Conservation (phyloP, 1,284 basidiomycete species). For the Cutaneotrichosporon sp. region DNA sequence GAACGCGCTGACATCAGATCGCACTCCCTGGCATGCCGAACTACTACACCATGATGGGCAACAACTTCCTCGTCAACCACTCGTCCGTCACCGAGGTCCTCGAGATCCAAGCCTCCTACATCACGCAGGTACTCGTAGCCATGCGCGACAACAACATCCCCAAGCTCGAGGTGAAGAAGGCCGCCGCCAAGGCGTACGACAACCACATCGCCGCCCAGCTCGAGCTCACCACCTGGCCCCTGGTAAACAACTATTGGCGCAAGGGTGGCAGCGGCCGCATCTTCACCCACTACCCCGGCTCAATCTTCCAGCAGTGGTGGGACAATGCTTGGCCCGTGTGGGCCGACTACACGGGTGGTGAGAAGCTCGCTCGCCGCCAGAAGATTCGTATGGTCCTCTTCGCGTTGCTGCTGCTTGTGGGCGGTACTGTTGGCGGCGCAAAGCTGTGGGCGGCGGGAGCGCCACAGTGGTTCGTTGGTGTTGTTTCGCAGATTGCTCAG, state of each 20-base stretch:
- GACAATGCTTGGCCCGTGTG: slow-evolving; percentile 20
- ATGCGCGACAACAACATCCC: slow-evolving; percentile 24
- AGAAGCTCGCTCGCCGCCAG: slow-evolving; percentile 20
- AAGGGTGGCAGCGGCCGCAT: slow-evolving; percentile 24
- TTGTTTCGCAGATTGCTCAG: not conserved
- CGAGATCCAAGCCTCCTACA: slow-evolving; percentile 26
- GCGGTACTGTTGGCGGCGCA: not conserved
- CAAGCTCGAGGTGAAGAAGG: slow-evolving; percentile 24
- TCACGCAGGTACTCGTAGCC: slow-evolving; percentile 19
- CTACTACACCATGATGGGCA: slow-evolving; percentile 35
- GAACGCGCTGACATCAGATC: slow-evolving; percentile 16
- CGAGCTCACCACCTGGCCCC: slow-evolving; percentile 22
- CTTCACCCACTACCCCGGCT: slow-evolving; percentile 28
- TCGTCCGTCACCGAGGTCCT: slow-evolving; percentile 21
- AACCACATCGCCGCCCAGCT: slow-evolving; percentile 19
- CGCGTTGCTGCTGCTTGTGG: not conserved
- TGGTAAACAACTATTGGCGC: slow-evolving; percentile 28
- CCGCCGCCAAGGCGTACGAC: slow-evolving; percentile 23
- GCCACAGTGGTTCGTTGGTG: not conserved
- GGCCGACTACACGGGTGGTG: slow-evolving; percentile 25
- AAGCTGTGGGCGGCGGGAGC: not conserved
- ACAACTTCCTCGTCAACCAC: slow-evolving; percentile 36
- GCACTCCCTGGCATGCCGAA: slow-evolving; percentile 33
- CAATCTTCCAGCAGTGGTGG: slow-evolving; percentile 21
- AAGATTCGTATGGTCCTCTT: slow-evolving; percentile 6